These are phyloP conservation scores for Sextonia rubra DNA, from an alignment of 164 flowering plant genomes.

Conservation along the genomic window DNA sequence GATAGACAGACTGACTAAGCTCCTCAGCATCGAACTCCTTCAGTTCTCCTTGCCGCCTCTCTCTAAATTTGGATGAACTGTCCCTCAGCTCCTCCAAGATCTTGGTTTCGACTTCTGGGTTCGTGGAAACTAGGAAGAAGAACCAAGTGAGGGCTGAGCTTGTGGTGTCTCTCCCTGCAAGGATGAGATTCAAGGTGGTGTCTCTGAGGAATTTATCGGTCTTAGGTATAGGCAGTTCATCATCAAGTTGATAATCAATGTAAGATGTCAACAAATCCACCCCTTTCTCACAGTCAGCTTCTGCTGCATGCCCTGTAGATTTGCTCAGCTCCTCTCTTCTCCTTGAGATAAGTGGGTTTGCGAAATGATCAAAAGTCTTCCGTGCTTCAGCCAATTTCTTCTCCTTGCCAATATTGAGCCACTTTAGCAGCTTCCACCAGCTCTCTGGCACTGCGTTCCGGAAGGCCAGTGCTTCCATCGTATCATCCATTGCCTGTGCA, in stretches of 20 bases:
- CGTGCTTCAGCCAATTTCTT: conserved; percentile 13
- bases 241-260: conserved; percentile 2
- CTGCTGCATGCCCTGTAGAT: not conserved
- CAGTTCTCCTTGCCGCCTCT: not conserved
- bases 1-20: conserved; percentile 22
- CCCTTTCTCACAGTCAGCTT: not conserved
- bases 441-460: conserved; percentile 20
- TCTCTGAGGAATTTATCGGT: conserved; percentile 11
- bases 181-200: conserved; percentile 7
- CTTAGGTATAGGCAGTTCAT: not conserved
- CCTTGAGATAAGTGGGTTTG: conserved; percentile 3
- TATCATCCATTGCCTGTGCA: conserved; percentile 25
- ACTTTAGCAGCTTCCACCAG: conserved; percentile 22
- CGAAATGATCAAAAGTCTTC: conserved; percentile 10
- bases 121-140: conserved; percentile 11
- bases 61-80: not conserved
- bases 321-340: conserved; percentile 3
- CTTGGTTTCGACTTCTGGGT: conserved; percentile 1
- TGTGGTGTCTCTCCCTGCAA: conserved; percentile 15
- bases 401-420: conserved; percentile 24
- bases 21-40: conserved; percentile 15
- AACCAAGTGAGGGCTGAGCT: conserved; percentile 15
- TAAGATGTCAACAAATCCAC: conserved; percentile 11
- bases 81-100: conserved; percentile 1
- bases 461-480: conserved; percentile 15